These are phyloP conservation scores for Fusarium burgessii DNA, from an alignment of 2,329 filamentous ascomycete genomes.

Conservation along the genomic window DNA sequence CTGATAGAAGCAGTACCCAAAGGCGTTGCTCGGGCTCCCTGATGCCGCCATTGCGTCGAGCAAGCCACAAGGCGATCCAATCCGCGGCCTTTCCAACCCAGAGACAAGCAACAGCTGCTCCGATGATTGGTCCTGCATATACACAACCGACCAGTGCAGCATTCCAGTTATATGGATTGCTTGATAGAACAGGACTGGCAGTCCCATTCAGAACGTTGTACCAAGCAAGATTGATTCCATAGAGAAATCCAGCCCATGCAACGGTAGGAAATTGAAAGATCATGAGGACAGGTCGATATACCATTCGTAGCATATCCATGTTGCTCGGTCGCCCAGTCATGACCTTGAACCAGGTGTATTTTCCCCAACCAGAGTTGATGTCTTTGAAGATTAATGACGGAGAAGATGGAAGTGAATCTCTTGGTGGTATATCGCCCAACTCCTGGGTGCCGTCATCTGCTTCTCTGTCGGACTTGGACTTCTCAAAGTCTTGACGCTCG, in stretches of 20 bases:
- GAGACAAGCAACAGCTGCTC: neutral
- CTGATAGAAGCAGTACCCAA: neutral
- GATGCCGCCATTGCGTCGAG: neutral
- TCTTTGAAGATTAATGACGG: fast-evolving
- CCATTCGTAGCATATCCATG: neutral
- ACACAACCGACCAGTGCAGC: neutral
- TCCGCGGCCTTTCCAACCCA: slow-evolving; percentile 5
- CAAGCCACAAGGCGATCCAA: neutral
- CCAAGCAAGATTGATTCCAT: slow-evolving; percentile 5
- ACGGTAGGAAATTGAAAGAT: neutral
- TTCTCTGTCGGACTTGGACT: neutral
- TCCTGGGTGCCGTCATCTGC: neutral
- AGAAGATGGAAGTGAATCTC: neutral
- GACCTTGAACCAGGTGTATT: slow-evolving; percentile 3
- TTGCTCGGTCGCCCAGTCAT: neutral
- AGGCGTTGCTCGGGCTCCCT: neutral
- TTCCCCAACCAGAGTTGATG: neutral
- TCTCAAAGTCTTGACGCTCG: neutral
- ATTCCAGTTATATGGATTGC: neutral
- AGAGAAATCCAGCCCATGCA: slow-evolving; percentile 1
- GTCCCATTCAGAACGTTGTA: slow-evolving; percentile 9
- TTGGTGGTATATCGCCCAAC: neutral
- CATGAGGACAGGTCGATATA: slow-evolving; percentile 3
- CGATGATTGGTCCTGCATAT: neutral
- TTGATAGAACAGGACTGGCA: neutral